Evolutionary conservation across 2,329 filamentous ascomycete species (phyloP).

Genomic region (Tolypocladium inflatum): DNA sequence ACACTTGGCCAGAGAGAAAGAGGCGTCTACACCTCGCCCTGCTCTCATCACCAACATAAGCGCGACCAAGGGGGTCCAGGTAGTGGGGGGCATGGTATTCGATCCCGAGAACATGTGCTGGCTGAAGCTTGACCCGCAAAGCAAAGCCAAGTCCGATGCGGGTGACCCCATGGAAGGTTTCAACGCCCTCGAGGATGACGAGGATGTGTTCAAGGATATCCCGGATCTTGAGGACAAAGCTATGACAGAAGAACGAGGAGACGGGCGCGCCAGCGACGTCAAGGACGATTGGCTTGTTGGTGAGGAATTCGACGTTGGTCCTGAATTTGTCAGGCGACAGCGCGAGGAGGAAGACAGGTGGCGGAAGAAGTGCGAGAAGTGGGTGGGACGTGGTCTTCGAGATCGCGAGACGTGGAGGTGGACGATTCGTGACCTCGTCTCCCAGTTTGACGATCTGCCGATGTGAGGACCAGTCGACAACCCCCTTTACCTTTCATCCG

Average conservation of each 20-base stretch:
- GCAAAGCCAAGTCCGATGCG: constrained; percentile 36
- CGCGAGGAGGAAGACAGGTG: constrained; percentile 87
- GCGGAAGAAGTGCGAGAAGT: constrained; percentile 78
- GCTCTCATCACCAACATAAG: constrained; percentile 90
- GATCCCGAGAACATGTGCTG: constrained; percentile 97
- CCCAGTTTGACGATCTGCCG: constrained; percentile 29
- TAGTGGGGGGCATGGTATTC: constrained; percentile 97
- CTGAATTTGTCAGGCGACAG: constrained; percentile 83
- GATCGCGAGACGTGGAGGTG: constrained; percentile 64
- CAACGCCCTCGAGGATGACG: constrained; percentile 72
- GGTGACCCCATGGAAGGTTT: constrained; percentile 54
- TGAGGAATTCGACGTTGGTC: constrained; percentile 96
- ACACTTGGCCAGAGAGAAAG: constrained; percentile 44
- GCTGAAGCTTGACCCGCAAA: constrained; percentile 62
- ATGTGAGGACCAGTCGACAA: constrained; percentile 13
- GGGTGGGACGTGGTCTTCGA: constrained; percentile 55
- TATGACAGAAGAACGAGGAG: constrained; percentile 37
- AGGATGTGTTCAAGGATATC: constrained; percentile 92
- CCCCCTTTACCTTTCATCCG: background rate
- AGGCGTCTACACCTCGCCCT: constrained; percentile 51
- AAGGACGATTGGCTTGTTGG: constrained; percentile 78
- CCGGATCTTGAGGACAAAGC: constrained; percentile 73
- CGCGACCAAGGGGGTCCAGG: constrained; percentile 75
- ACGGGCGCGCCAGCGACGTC: constrained; percentile 47
- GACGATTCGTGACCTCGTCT: constrained; percentile 56